Percentiles rank a stretch among this genome's conserved stretches.
phyloP scores from a whole-genome alignment of 768 basidiomycete genomes.

The Cystofilobasidium macerans region DNA sequence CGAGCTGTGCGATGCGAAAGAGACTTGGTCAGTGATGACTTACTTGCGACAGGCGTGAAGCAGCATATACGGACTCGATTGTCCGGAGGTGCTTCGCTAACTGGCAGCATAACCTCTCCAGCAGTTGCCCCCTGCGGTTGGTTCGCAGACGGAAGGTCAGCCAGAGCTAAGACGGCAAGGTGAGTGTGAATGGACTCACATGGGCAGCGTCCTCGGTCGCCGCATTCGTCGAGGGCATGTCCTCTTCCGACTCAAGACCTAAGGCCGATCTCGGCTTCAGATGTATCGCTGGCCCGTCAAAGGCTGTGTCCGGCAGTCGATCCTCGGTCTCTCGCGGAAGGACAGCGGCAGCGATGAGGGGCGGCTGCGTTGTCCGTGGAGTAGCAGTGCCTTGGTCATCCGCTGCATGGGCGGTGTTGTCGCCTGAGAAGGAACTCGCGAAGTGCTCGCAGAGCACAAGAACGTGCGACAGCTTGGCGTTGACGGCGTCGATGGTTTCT shows the following conservation, averaged over 20 bases:
- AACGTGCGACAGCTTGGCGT: constrained; percentile 8
- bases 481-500: constrained; percentile 8
- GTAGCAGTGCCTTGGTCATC: background rate
- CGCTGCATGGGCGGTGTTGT: background rate
- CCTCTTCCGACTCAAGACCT: background rate
- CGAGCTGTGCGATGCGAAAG: constrained; percentile 23
- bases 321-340: background rate
- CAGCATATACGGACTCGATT: too few species aligned
- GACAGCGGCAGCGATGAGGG: background rate
- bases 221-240: background rate
- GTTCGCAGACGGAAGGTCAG: too few species aligned
- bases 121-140: background rate
- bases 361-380: background rate
- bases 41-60: background rate
- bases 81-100: too few species aligned
- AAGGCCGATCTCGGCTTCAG: too few species aligned
- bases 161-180: background rate
- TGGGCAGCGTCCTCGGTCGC: background rate
- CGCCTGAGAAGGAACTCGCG: background rate
- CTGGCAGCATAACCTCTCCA: too few species aligned
- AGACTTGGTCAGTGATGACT: background rate
- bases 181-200: background rate
- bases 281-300: background rate
- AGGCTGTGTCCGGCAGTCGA: background rate
- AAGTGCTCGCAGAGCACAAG: background rate